Base-by-base conservation (phyloP, 768 basidiomycete species). In the Agrocybe praecox region DNA sequence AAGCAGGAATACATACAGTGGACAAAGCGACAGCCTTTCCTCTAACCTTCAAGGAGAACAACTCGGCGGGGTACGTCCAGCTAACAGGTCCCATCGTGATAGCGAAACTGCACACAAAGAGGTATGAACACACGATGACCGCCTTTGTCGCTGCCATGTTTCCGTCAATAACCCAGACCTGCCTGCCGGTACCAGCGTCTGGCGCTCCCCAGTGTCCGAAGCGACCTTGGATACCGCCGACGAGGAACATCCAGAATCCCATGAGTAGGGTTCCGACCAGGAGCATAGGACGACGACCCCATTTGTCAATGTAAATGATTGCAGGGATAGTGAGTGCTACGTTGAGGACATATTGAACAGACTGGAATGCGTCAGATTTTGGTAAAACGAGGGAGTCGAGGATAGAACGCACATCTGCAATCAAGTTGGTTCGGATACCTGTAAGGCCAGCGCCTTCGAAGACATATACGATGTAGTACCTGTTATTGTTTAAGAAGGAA, bases 391-490 rank as follows among this genome's bases (percentile, higher is more conserved):
- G n/a, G n/a, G n/a, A n/a, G n/a, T n/a, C n/a, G 32, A 47, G 6
- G 17, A 11, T 10, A 14, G 42, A n/a, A 70, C 75, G 46, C 50
- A 79, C 78, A 47, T 76, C 75, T 18, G 90, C 89, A 62, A 92
- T 89, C 49, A 92, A 80, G 68, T 89, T 89, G 19, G 80, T 81
- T n/a, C 87, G 84, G 42, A 80, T 78, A 23, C 89, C 89, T 0
- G 86, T 87, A n/a, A 91, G 75, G 65, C 90, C 90, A 45, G 90
- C 88, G 56, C 86, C 85, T 63, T 87, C 80, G 74, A 91, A 90
- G 46, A 92, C 90, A 58, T 89, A 89, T 61, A 88, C 75, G 32
- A 81, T 79, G 56, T 81, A 81, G 73, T 86, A 86, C 82, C 80
- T 83, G 55, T 53, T 3, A 33, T 40, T 11, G 6, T 24, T n/a